These are phyloP conservation scores for Pseudonitzschia pungens DNA, from an alignment of 108 stramenopile genomes.

Conservation along the genomic window DNA sequence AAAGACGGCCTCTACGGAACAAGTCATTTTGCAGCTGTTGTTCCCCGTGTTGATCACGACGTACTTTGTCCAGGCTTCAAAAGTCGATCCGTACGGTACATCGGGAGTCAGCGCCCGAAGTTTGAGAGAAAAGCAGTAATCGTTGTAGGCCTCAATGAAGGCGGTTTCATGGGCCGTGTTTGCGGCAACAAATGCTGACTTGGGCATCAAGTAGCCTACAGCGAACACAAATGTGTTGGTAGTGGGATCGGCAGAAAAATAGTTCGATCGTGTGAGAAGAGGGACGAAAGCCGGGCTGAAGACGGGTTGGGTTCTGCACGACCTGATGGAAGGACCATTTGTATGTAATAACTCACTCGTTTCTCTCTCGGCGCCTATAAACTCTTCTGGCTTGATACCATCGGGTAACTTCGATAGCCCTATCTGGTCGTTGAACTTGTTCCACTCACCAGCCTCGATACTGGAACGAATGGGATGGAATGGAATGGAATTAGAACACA, in stretches of 20 bases:
- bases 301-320: not conserved
- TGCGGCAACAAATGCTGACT: constrained; percentile 73
- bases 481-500: no score
- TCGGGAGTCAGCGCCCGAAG: constrained; percentile 75
- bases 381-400: constrained; percentile 42
- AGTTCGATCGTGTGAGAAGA: no score
- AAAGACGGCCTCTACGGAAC: constrained; percentile 79
- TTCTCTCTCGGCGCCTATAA: constrained; percentile 56
- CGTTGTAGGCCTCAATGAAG: constrained; percentile 65
- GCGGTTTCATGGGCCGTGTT: constrained; percentile 68
- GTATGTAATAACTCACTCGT: constrained; percentile 9
- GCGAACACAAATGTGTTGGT: not conserved
- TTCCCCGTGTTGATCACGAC: constrained; percentile 68
- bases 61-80: constrained; percentile 76
- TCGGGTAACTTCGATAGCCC: constrained; percentile 52
- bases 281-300: not conserved
- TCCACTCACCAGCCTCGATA: constrained; percentile 62
- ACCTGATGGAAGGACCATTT: constrained; percentile 20
- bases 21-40: constrained; percentile 63
- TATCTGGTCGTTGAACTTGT: constrained; percentile 52
- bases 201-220: constrained; percentile 73
- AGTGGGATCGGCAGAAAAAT: not conserved
- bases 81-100: constrained; percentile 74
- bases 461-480: constrained; percentile 30
- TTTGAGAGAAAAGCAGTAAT: constrained; percentile 67